Conservation (phyloP, 140 eudicot species). For the Ambrosia hybrid region DNA sequence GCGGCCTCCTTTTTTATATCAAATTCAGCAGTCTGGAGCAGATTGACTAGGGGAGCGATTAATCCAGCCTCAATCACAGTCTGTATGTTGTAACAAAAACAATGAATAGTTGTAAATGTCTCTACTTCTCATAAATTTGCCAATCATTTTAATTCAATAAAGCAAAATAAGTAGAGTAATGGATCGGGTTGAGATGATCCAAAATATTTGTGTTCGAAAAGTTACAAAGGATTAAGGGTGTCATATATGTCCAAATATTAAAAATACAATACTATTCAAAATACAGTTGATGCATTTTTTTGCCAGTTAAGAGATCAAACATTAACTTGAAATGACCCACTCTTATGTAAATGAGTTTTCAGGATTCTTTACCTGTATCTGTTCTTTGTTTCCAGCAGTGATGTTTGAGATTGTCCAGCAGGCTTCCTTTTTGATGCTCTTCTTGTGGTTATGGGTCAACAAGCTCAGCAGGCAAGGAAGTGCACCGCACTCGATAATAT, state of each 20-base stretch:
- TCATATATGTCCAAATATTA: too few species aligned
- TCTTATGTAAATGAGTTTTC: background rate
- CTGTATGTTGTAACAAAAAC: conserved; percentile 30
- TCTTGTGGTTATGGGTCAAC: conserved; percentile 71
- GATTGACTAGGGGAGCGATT: conserved; percentile 59
- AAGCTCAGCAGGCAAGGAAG: conserved; percentile 64
- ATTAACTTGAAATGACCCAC: background rate
- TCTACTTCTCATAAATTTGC: background rate
- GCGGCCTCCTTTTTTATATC: conserved; percentile 89
- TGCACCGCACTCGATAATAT: conserved; percentile 66
- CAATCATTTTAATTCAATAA: background rate
- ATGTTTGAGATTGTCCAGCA: conserved; percentile 91
- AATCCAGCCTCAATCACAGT: conserved; percentile 74
- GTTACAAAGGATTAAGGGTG: background rate
- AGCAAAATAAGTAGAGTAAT: background rate
- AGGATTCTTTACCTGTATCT: conserved; percentile 53
- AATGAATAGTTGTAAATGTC: background rate
- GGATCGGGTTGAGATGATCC: too few species aligned
- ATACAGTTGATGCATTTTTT: background rate
- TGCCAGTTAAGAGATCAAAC: background rate
- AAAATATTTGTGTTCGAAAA: background rate
- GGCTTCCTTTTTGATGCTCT: conserved; percentile 86
- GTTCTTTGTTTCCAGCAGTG: conserved; percentile 87
- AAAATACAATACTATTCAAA: too few species aligned
- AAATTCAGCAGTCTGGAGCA: conserved; percentile 76